A percentile compares a stretch with the other conserved stretches of the same genome.
These are phyloP conservation scores for Melocanna baccifera DNA, from an alignment of 176 grass and related monocot genomes.

Conservation along the genomic window DNA sequence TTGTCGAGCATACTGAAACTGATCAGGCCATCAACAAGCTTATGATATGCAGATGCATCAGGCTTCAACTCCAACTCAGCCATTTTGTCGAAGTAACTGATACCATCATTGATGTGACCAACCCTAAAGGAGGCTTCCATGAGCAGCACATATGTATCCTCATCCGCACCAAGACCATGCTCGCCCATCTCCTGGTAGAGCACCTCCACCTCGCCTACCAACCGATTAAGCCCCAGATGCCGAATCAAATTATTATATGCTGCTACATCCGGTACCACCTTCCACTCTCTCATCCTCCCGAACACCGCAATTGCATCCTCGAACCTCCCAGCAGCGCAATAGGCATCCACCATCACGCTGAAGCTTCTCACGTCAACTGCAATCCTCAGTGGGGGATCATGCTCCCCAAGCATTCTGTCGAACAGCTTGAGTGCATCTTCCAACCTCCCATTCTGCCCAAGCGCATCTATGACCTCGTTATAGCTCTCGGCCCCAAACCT, in stretches of 20 bases:
- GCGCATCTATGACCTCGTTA: slow-evolving; percentile 45
- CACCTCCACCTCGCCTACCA: slow-evolving; percentile 48
- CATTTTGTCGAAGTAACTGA: slow-evolving; percentile 72
- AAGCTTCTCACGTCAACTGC: slow-evolving; percentile 62
- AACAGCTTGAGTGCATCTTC: slow-evolving; percentile 65
- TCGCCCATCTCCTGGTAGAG: slow-evolving; percentile 57
- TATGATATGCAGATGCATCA: slow-evolving; percentile 57
- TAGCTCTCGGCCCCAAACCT: slow-evolving; percentile 57
- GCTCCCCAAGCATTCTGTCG: slow-evolving; percentile 72
- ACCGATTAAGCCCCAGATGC: slow-evolving; percentile 43
- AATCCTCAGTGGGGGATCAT: slow-evolving; percentile 57
- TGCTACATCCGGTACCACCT: slow-evolving; percentile 48
- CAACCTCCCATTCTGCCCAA: slow-evolving; percentile 64
- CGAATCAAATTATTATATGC: slow-evolving; percentile 80
- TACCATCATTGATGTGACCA: slow-evolving; percentile 50
- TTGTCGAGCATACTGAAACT: slow-evolving; percentile 46
- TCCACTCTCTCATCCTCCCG: slow-evolving; percentile 55
- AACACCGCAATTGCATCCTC: slow-evolving; percentile 58
- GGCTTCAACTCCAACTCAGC: slow-evolving; percentile 59
- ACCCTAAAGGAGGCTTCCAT: slow-evolving; percentile 58
- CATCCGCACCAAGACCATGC: slow-evolving; percentile 28
- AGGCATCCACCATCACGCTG: slow-evolving; percentile 71
- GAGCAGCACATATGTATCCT: slow-evolving; percentile 61
- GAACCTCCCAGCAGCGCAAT: slow-evolving; percentile 58
- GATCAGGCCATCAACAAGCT: slow-evolving; percentile 40